Conservation (phyloP, 495 filamentous ascomycete genomes). For the Daldinia decipiens region DNA sequence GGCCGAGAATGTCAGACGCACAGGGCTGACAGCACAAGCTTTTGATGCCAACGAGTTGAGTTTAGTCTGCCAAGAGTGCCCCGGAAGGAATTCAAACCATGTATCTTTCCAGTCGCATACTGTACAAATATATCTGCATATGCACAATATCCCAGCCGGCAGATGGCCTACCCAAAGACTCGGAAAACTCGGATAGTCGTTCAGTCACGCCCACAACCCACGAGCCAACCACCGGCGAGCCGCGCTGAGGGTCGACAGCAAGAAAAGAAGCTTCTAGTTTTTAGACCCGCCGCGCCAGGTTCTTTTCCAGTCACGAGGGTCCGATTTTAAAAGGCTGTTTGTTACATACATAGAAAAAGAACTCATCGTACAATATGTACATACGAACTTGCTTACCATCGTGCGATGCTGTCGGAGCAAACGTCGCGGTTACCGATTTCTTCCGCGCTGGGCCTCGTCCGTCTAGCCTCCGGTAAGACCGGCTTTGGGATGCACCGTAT, state of each 20-base stretch:
- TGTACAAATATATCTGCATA: conserved; percentile 2
- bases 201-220: conserved; percentile 2
- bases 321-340: background rate
- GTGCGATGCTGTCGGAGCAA: background rate
- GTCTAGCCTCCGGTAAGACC: conserved; percentile 7
- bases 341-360: no score
- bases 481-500: background rate
- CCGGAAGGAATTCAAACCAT: conserved; percentile 19
- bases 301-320: background rate
- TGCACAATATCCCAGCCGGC: background rate
- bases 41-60: background rate
- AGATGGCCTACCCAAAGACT: conserved; percentile 3
- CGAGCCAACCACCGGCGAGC: conserved; percentile 10
- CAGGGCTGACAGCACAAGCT: conserved; percentile 34
- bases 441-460: background rate
- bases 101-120: background rate
- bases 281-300: background rate
- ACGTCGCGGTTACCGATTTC: conserved; percentile 1
- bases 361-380: conserved; percentile 10
- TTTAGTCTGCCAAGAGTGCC: conserved; percentile 28
- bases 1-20: conserved; percentile 17
- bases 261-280: conserved; percentile 14
- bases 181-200: conserved; percentile 22
- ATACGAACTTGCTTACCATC: background rate
- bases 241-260: background rate